Evolutionary conservation across 345 rosid genomes (phyloP).

Genomic region (Aethionema arabicum): DNA sequence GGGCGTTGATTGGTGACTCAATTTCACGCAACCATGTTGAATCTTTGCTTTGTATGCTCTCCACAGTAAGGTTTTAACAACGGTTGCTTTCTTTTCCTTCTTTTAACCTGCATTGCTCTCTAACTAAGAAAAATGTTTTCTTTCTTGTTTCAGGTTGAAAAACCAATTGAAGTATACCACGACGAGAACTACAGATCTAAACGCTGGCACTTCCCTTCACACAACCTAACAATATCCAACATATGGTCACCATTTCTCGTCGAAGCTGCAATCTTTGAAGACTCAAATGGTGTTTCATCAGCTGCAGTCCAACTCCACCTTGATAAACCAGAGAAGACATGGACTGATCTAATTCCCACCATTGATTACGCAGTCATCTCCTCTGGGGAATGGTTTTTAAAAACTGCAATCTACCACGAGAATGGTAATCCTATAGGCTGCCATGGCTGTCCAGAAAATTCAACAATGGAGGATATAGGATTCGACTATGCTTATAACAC

Average conservation of each 20-base stretch:
- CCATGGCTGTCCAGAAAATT: conserved; percentile 67
- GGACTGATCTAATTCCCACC: conserved; percentile 53
- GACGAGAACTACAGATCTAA: conserved; percentile 78
- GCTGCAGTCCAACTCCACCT: conserved; percentile 80
- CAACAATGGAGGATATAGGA: conserved; percentile 66
- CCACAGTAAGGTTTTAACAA: conserved; percentile 41
- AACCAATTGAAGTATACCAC: conserved; percentile 71
- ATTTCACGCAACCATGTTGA: conserved; percentile 93
- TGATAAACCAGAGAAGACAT: conserved; percentile 71
- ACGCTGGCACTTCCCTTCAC: conserved; percentile 70
- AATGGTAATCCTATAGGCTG: conserved; percentile 61
- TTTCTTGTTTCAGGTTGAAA: conserved; percentile 58
- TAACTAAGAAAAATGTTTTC: not conserved
- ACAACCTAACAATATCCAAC: conserved; percentile 68
- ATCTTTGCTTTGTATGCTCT: conserved; percentile 86
- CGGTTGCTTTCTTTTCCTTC: too few species aligned
- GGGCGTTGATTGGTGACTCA: conserved; percentile 92
- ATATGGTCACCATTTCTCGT: conserved; percentile 95
- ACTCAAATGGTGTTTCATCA: conserved; percentile 71
- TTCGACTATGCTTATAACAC: conserved; percentile 78
- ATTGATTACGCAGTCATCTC: conserved; percentile 78
- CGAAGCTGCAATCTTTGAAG: conserved; percentile 88
- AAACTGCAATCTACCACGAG: conserved; percentile 80
- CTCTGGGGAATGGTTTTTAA: conserved; percentile 94
- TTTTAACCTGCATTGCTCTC: not conserved